These are phyloP conservation scores for Papiliotrema nemorosa DNA, from an alignment of 1,284 basidiomycete genomes.

Conservation along the genomic window DNA sequence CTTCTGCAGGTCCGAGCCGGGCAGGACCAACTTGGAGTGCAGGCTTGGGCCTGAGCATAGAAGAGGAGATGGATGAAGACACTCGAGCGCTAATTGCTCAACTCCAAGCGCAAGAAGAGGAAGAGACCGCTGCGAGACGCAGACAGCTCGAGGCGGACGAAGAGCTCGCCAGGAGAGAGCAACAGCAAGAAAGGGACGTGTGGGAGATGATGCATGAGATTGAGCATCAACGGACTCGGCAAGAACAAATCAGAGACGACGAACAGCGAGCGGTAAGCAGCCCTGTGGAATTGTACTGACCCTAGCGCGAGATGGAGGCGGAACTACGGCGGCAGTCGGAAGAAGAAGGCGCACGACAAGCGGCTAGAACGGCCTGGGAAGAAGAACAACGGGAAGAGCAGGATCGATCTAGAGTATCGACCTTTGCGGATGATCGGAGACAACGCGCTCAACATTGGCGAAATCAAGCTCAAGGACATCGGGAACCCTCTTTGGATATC, in stretches of 20 bases:
- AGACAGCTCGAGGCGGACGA: constrained; percentile 37
- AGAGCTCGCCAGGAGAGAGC: constrained; percentile 39
- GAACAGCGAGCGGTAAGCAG: constrained; percentile 32
- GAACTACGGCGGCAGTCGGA: constrained; percentile 23
- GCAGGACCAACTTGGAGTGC: constrained; percentile 4
- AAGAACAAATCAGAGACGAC: constrained; percentile 26
- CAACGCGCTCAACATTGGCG: constrained; percentile 23
- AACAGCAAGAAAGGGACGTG: constrained; percentile 43
- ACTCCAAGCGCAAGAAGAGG: constrained; percentile 30
- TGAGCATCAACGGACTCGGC: constrained; percentile 12
- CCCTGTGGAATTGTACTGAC: constrained; percentile 8
- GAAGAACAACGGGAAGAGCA: constrained; percentile 11
- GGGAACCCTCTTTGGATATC: constrained; percentile 7
- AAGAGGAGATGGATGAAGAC: constrained; percentile 29
- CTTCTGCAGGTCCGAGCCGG: constrained; percentile 21
- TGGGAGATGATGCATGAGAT: constrained; percentile 37
- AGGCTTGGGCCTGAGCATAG: constrained; percentile 21
- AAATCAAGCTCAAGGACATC: constrained; percentile 11
- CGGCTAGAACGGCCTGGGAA: constrained; percentile 18
- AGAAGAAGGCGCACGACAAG: constrained; percentile 12
- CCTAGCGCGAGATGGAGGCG: constrained; percentile 27
- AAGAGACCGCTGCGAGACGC: constrained; percentile 26
- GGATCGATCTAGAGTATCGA: constrained; percentile 5
- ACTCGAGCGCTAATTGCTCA: constrained; percentile 32
- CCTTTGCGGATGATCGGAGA: constrained; percentile 30